Evolutionary conservation across 139 green algal genomes (phyloP).

Genomic region (Volvox africanus): DNA sequence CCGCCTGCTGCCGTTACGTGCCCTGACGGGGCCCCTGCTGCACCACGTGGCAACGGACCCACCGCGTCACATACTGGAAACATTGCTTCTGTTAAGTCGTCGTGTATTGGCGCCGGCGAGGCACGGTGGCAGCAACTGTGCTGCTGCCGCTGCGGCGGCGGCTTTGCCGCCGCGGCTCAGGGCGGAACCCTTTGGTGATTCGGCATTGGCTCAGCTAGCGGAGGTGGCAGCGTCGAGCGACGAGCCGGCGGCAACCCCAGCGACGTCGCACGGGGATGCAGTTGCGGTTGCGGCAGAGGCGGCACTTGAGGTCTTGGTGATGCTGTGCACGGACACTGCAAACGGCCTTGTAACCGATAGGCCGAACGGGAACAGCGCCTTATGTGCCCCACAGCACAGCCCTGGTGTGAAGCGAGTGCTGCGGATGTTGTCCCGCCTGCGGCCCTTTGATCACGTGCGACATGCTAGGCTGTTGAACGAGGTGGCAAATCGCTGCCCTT

Average conservation of each 20-base stretch:
- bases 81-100: background rate
- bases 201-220: constrained; percentile 64
- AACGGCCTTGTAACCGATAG: constrained; percentile 57
- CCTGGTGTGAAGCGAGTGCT: constrained; percentile 49
- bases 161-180: constrained; percentile 43
- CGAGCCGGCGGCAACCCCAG: background rate
- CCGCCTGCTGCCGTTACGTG: constrained; percentile 60
- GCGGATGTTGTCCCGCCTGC: constrained; percentile 60
- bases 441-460: constrained; percentile 27
- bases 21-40: constrained; percentile 66
- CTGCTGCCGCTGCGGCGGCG: constrained; percentile 50
- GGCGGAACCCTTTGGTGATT: constrained; percentile 66
- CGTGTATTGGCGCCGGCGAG: constrained; percentile 50
- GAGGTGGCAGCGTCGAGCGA: constrained; percentile 47
- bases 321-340: constrained; percentile 64
- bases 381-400: background rate
- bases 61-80: constrained; percentile 23
- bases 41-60: constrained; percentile 71
- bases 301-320: constrained; percentile 60
- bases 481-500: constrained; percentile 44
- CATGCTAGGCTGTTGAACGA: constrained; percentile 63
- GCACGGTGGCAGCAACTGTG: no score
- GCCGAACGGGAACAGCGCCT: background rate
- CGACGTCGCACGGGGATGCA: background rate
- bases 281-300: constrained; percentile 33